Evolutionary conservation across 805 yeast species (phyloP).

Genomic region (Schwanniomyces polymorphus): DNA sequence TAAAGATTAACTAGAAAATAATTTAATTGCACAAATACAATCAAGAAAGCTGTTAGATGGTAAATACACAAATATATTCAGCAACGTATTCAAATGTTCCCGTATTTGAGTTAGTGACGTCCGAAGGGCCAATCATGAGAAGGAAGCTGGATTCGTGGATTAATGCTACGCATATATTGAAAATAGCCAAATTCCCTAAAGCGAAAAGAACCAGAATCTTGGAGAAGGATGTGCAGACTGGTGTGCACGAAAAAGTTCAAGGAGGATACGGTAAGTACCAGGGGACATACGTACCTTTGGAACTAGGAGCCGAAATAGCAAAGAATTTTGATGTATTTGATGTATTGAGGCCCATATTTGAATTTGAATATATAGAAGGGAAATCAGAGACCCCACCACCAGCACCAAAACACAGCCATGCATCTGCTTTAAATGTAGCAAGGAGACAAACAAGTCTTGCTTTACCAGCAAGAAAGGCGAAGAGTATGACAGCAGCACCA

Average conservation of each 20-base stretch:
- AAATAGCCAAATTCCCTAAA: slow-evolving; percentile 67
- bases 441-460: slow-evolving; percentile 22
- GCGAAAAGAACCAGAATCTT: slow-evolving; percentile 62
- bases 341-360: slow-evolving; percentile 63
- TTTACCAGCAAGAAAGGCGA: slow-evolving; percentile 18
- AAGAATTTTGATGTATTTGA: slow-evolving; percentile 45
- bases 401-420: slow-evolving; percentile 47
- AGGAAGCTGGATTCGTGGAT: slow-evolving; percentile 62
- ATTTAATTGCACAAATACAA: not conserved
- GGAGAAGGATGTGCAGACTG: slow-evolving; percentile 62
- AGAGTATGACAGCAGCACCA: slow-evolving; percentile 18
- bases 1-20: not conserved
- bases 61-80: slow-evolving; percentile 52
- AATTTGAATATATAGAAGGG: slow-evolving; percentile 49
- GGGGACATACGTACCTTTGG: slow-evolving; percentile 47
- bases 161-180: slow-evolving; percentile 72
- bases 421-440: slow-evolving; percentile 44
- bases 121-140: slow-evolving; percentile 72
- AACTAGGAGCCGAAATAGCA: slow-evolving; percentile 41
- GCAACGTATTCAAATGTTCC: slow-evolving; percentile 80
- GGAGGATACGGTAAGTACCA: slow-evolving; percentile 75
- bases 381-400: slow-evolving; percentile 45
- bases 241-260: slow-evolving; percentile 69
- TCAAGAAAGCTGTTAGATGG: slow-evolving; percentile 3
- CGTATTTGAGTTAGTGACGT: slow-evolving; percentile 61